Conservation (phyloP, 2,329 filamentous ascomycete species). For the Clonostachys rosea region DNA sequence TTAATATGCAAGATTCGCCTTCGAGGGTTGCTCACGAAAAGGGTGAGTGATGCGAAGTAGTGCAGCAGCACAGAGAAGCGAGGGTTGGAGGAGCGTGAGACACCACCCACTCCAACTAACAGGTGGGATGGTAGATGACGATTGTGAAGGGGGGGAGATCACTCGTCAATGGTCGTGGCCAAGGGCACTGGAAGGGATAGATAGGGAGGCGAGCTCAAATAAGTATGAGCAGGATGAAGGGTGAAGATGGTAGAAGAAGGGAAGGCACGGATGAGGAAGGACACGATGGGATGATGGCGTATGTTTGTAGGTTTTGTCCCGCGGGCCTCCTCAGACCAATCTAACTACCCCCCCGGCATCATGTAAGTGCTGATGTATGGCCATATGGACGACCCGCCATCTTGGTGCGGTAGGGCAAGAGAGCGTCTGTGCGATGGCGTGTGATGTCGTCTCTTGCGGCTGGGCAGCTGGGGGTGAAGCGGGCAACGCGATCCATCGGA, state of each 20-base stretch:
- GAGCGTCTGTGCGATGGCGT: too few relatives aligned
- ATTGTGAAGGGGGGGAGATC: constrained; percentile 18
- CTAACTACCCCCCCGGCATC: too few relatives aligned
- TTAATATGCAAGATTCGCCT: too few relatives aligned
- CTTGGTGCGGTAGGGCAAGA: too few relatives aligned
- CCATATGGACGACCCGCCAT: too few relatives aligned
- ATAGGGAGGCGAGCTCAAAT: constrained; percentile 9
- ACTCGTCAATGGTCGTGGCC: not conserved
- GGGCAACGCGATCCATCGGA: too few relatives aligned
- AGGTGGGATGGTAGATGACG: constrained; percentile 13
- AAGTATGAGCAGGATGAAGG: constrained; percentile 14
- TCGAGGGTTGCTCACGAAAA: not conserved
- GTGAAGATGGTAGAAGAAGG: constrained; percentile 29
- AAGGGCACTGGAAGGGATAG: constrained; percentile 1
- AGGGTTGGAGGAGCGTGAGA: constrained; percentile 21
- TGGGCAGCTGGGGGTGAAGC: too few relatives aligned
- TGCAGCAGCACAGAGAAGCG: constrained; percentile 13
- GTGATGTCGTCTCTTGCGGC: too few relatives aligned
- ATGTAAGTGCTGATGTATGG: too few relatives aligned
- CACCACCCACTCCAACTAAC: constrained; percentile 7
- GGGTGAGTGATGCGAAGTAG: constrained; percentile 5
- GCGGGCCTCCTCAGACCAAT: too few relatives aligned
- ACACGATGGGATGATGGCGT: constrained; percentile 3
- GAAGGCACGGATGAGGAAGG: constrained; percentile 6
- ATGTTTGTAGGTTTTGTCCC: too few relatives aligned